Evolutionary conservation across 495 filamentous ascomycete species (phyloP).

Genomic region (Xylaria longipes): DNA sequence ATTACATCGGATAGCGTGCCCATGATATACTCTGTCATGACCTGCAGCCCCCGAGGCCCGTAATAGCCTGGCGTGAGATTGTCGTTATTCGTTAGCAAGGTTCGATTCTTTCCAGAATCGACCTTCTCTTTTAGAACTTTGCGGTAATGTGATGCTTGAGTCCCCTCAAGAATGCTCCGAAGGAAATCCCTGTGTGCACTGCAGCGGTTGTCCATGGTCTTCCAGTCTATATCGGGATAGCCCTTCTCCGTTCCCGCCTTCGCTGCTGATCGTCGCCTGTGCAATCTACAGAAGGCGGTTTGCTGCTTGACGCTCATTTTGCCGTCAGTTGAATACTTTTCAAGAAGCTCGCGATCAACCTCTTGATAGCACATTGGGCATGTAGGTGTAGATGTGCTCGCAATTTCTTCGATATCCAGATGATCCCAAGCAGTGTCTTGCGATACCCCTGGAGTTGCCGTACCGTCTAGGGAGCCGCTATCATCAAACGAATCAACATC

Average conservation of each 20-base stretch:
- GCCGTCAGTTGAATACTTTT: conserved; percentile 51
- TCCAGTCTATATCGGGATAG: conserved; percentile 86
- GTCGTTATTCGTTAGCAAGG: conserved; percentile 60
- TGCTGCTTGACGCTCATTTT: conserved; percentile 67
- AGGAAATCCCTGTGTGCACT: conserved; percentile 61
- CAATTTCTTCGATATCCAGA: conserved; percentile 27
- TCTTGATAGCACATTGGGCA: conserved; percentile 75
- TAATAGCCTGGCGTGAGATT: conserved; percentile 78
- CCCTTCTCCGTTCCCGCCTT: conserved; percentile 65
- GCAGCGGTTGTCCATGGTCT: conserved; percentile 67
- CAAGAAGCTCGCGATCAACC: conserved; percentile 60
- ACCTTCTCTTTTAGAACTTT: conserved; percentile 64
- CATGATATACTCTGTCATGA: conserved; percentile 70
- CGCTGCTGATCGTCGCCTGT: conserved; percentile 65
- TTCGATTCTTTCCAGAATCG: conserved; percentile 65
- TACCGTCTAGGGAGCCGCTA: conserved; percentile 4
- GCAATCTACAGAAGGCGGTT: conserved; percentile 72
- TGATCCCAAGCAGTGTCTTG: conserved; percentile 29
- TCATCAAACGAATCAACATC: conserved; percentile 28
- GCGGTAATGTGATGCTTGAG: conserved; percentile 64
- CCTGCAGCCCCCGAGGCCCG: conserved; percentile 74
- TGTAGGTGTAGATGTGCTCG: conserved; percentile 23
- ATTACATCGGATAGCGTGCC: conserved; percentile 65
- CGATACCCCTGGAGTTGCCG: conserved; percentile 3
- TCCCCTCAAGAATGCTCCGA: conserved; percentile 63